Percentiles rank a stretch among this genome's conserved stretches.
phyloP scores from a whole-genome alignment of 768 basidiomycete species.

The Lyophyllum semitale region DNA sequence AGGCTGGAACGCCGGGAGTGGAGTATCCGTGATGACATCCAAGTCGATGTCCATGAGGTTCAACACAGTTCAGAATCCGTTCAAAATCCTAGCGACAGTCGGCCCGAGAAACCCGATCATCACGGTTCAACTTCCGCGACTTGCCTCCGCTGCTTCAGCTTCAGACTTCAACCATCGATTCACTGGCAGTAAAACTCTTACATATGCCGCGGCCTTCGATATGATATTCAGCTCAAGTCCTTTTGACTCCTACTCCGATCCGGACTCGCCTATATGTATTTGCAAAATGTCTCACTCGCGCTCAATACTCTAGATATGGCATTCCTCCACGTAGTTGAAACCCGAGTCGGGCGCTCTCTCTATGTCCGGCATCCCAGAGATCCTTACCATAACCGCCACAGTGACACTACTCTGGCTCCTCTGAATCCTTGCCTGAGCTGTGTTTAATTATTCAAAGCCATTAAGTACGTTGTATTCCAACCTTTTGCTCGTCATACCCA shows the following conservation, averaged over 20 bases:
- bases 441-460: neutral
- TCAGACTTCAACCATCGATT: neutral
- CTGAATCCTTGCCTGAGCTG: neutral
- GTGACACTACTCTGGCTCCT: neutral
- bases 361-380: neutral
- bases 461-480: too few relatives aligned
- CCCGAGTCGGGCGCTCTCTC: too few relatives aligned
- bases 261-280: too few relatives aligned
- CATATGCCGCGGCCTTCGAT: neutral
- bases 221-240: too few relatives aligned
- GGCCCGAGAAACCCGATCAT: neutral
- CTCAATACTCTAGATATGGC: too few relatives aligned
- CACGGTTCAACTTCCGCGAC: neutral
- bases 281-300: too few relatives aligned
- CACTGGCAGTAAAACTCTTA: too few relatives aligned
- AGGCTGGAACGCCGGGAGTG: constrained; percentile 7
- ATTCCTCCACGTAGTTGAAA: too few relatives aligned
- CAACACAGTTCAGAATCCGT: neutral
- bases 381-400: neutral
- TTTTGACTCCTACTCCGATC: too few relatives aligned
- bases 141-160: neutral
- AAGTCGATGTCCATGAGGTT: neutral
- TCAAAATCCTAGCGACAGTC: too few relatives aligned
- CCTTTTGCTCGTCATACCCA: too few relatives aligned
- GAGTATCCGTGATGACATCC: neutral